Conservation (phyloP, 306 rosid genomes). For the Inga oerstediana region DNA sequence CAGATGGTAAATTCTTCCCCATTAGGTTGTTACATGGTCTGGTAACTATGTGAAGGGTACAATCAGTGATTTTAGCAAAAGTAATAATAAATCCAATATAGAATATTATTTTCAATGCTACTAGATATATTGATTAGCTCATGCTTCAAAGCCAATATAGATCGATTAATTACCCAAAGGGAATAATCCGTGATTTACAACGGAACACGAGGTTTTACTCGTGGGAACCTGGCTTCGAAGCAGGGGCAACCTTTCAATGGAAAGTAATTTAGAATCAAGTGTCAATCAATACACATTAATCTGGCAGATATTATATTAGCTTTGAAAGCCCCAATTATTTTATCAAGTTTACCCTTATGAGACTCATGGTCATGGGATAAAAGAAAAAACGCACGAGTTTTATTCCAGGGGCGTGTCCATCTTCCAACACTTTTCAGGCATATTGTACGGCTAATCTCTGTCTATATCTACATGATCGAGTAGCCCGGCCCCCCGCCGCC, state of each 20-base stretch:
- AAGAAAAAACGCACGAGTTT: neutral
- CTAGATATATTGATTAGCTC: too few relatives aligned
- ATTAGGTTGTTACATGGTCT: too few relatives aligned
- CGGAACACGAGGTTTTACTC: neutral
- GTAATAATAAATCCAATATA: too few relatives aligned
- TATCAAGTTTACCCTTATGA: neutral
- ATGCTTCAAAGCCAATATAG: too few relatives aligned
- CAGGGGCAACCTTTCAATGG: neutral
- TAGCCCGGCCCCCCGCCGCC: slow-evolving; percentile 97
- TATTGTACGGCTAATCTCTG: too few relatives aligned
- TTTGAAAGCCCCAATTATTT: neutral
- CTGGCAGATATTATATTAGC: neutral
- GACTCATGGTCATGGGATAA: neutral
- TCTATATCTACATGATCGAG: slow-evolving; percentile 54
- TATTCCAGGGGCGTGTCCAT: neutral
- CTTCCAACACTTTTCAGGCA: neutral
- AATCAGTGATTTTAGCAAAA: too few relatives aligned
- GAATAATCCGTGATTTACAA: neutral
- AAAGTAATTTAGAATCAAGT: neutral
- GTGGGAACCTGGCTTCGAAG: neutral
- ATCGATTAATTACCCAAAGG: too few relatives aligned
- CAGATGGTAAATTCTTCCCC: too few relatives aligned
- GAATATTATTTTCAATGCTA: too few relatives aligned
- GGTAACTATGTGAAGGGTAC: too few relatives aligned
- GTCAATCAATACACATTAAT: neutral